Evolutionary conservation across 495 filamentous ascomycete species (phyloP), one percentile per base, ranked within the genome.

Genomic region (Neurospora sp.): DNA sequence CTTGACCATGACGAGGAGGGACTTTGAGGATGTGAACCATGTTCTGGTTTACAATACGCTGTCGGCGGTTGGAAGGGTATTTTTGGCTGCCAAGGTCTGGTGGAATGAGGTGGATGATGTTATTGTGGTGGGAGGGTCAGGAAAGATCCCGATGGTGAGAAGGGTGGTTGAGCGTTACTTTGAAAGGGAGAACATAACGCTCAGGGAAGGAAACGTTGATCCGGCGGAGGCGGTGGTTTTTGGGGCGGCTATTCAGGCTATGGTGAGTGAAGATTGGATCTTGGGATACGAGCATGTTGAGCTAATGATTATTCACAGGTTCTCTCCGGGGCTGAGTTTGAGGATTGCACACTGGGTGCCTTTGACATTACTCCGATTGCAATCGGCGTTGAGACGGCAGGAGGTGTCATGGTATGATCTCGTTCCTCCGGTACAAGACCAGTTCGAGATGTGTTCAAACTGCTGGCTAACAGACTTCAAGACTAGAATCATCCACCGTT

Each of bases 311-410:
- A 14, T 38, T 59, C 7, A 3, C 68, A 69, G 53, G 68, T 96
- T 79, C 84, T 96, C 44, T 91, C 92, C 74, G 92, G 91, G 72
- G 91, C 94, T 78, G 89, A 90, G 72, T 89, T 53, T 59, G 86
- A 75, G 89, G 90, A 45, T 83, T 80, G 4, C 42, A 86, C 86
- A 4, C 77, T 94, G 69, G 90, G 95, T 83, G 91, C 97, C 76
- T 91, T 97, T 90, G 94, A 98, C 76, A 94, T 97, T 81, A 96
- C 96, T 87, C 94, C 94, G 72, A 87, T 97, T 76, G 96, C 94
- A 75, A 91, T 98, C 70, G 94, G 94, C 87, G 97, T 98, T 73
- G 94, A 98, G 83, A 97, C 94, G 74, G 94, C 93, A 74, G 94
- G 94, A 80, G 94, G 94, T 82, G 93, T 97, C 72, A 97, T 98